Percentiles rank a stretch among this genome's conserved stretches.
phyloP scores from a whole-genome alignment of 192 early-diverging fungal genomes.

The Spinellus fusiger region DNA sequence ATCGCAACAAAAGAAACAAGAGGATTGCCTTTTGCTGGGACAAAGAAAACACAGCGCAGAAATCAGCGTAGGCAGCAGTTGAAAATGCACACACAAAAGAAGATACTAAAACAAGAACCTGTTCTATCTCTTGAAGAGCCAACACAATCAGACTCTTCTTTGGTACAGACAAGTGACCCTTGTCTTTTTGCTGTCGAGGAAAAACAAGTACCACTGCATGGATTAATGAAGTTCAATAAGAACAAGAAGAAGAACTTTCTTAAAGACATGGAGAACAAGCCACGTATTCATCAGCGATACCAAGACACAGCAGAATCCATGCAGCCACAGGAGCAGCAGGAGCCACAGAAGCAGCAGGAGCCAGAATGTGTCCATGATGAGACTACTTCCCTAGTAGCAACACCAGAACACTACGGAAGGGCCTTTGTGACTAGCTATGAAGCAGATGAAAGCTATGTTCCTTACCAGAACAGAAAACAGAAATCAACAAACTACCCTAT shows the following conservation, averaged over 20 bases:
- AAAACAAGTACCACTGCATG: not conserved
- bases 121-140: too few species aligned
- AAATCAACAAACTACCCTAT: not conserved
- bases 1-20: not conserved
- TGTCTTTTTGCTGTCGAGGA: not conserved
- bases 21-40: not conserved
- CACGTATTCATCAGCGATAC: not conserved
- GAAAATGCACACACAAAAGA: not conserved
- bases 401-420: not conserved
- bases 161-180: conserved; percentile 4
- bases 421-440: not conserved
- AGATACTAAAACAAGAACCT: conserved; percentile 1
- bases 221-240: not conserved
- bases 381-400: too few species aligned
- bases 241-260: not conserved
- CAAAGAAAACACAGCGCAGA: not conserved
- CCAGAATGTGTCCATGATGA: too few species aligned
- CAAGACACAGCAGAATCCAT: not conserved
- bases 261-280: not conserved
- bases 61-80: not conserved
- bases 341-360: not conserved
- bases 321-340: not conserved
- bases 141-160: not conserved
- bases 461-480: not conserved
- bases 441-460: not conserved